Evolutionary conservation across 73 alveolate genomes (phyloP), one percentile per base, ranked within the genome.

Genomic region (Paramecium pentaurelia): DNA sequence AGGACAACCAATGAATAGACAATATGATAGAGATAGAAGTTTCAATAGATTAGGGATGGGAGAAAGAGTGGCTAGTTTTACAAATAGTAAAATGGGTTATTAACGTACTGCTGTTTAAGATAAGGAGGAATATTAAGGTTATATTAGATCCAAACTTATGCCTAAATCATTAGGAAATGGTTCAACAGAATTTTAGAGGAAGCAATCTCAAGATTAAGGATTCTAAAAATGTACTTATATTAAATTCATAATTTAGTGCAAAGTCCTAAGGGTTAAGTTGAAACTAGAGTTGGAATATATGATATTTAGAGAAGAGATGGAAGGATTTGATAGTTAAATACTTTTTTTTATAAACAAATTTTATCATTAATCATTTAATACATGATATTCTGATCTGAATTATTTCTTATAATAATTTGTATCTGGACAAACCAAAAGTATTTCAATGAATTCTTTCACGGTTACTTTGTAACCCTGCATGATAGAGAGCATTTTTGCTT

Each of bases 91-190:
- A 38, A 28, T 64, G 25, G 87, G 87, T 37, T 73, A 37, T 73
- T 40, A 73, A 37, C 37, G 87, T 37, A 73, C 87, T 36, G 87
- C 87, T 36, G 40, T 37, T 73, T 73, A 73, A 37, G 87, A 40
- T 73, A 73, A 44, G 32, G 84, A 64, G 30, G 84, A 64, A 12
- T 64, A 64, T 64, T 64, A 64, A 64, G 84, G 84, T 32, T 64
- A 64, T 27, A 51, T 64, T 12, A 27, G 84, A 64, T 64, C 84
- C 9, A 64, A 64, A n/a, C 30, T 54, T 54, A 54, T 54, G 32
- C 70, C 70, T 54, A 54, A 54, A 9, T 18, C 70, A 16, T 54
- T 18, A 18, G 70, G 70, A 54, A 54, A 54, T 54, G 70, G 70
- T 1, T 11, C 70, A 54, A n/a, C 70, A 16, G 70, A 54, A 54